phyloP scores from a whole-genome alignment of 257 asterid genomes.

The Handroanthus guayacan region DNA sequence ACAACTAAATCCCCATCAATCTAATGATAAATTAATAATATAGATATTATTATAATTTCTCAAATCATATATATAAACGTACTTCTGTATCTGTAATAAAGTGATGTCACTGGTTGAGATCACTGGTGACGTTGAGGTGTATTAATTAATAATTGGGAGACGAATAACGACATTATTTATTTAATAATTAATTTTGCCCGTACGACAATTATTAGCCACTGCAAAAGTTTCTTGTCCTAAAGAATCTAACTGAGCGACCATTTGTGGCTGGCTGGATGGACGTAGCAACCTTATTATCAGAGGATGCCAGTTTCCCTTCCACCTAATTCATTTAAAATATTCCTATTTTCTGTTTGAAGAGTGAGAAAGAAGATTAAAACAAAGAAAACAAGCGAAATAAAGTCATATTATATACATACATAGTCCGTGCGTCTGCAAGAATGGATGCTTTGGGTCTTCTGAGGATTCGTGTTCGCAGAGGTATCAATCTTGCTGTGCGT shows the following conservation, averaged over 20 bases:
- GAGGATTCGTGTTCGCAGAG: constrained; percentile 57
- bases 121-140: too few species aligned
- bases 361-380: neutral
- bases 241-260: neutral
- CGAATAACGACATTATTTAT: too few species aligned
- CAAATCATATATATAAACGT: too few species aligned
- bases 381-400: neutral
- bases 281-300: neutral
- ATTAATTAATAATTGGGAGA: too few species aligned
- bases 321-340: neutral
- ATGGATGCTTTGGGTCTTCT: constrained; percentile 63
- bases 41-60: too few species aligned
- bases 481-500: constrained; percentile 68
- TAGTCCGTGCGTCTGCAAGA: neutral
- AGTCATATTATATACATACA: too few species aligned
- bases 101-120: too few species aligned
- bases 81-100: too few species aligned
- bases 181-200: too few species aligned
- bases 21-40: too few species aligned
- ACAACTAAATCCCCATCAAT: too few species aligned
- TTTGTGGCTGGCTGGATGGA: neutral
- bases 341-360: neutral
- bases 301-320: neutral
- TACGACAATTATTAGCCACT: too few species aligned
- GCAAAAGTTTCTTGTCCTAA: neutral